Evolutionary conservation across 441 rosid species (phyloP).

Genomic region (Adansonia grandidieri): DNA sequence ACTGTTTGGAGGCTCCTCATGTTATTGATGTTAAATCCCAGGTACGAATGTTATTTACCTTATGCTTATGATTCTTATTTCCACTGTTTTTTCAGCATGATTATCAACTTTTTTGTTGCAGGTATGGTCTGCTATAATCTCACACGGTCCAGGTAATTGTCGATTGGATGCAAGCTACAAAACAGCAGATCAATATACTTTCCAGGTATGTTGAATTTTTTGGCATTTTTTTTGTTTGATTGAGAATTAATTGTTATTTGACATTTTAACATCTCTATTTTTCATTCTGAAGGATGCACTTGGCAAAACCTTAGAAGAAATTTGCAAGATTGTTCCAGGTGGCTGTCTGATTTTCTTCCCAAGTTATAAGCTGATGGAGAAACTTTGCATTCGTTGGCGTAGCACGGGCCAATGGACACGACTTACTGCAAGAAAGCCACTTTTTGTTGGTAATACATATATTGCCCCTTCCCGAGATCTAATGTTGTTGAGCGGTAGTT

Average conservation of each 20-base stretch:
- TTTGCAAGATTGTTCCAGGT: slow-evolving; percentile 81
- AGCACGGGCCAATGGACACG: slow-evolving; percentile 92
- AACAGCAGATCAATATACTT: slow-evolving; percentile 79
- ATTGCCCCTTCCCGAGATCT: not conserved
- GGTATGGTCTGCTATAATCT: slow-evolving; percentile 83
- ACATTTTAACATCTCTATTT: slow-evolving; percentile 13
- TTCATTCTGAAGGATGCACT: slow-evolving; percentile 72
- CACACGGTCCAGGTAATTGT: slow-evolving; percentile 74
- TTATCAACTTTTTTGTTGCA: slow-evolving; percentile 43
- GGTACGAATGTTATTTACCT: slow-evolving; percentile 44
- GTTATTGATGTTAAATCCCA: slow-evolving; percentile 83
- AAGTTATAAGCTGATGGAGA: slow-evolving; percentile 97
- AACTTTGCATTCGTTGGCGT: slow-evolving; percentile 83
- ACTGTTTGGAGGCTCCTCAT: slow-evolving; percentile 97
- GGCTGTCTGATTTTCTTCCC: slow-evolving; percentile 96
- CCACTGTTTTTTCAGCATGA: slow-evolving; percentile 22
- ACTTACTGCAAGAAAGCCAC: slow-evolving; percentile 65
- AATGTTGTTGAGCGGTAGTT: slow-evolving; percentile 10
- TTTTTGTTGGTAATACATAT: slow-evolving; percentile 69
- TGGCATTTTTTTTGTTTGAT: slow-evolving; percentile 26
- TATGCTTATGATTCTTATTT: slow-evolving; percentile 30
- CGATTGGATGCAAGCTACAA: slow-evolving; percentile 89
- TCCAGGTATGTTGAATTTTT: slow-evolving; percentile 65
- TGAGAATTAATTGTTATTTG: slow-evolving; percentile 23
- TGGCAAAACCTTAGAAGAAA: slow-evolving; percentile 86